Percentiles rank a stretch among this genome's conserved stretches.
Evolutionary conservation across 495 filamentous ascomycete genomes (phyloP).

Genomic region (Penicillium goetzii): DNA sequence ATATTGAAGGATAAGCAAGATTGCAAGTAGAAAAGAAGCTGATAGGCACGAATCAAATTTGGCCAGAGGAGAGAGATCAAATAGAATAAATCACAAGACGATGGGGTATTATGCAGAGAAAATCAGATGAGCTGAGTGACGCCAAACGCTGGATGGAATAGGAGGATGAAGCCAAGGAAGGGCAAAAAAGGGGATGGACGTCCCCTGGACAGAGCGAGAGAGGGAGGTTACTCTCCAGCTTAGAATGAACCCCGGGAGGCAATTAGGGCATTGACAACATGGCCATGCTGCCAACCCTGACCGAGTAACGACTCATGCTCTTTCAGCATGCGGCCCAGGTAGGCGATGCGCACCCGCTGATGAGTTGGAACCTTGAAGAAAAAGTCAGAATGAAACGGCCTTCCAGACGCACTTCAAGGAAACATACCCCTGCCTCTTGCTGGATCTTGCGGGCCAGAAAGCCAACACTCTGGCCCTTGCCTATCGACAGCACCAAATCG

Average conservation of each 20-base stretch:
- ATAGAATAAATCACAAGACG: slow-evolving; percentile 14
- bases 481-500: slow-evolving; percentile 65
- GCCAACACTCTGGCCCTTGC: slow-evolving; percentile 64
- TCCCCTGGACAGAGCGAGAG: not conserved
- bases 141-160: slow-evolving; percentile 27
- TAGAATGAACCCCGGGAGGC: slow-evolving; percentile 42
- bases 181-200: not conserved
- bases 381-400: slow-evolving; percentile 11
- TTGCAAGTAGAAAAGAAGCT: not conserved
- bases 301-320: slow-evolving; percentile 63
- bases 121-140: slow-evolving; percentile 25
- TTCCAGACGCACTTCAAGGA: not conserved
- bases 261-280: slow-evolving; percentile 81
- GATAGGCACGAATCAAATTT: not conserved
- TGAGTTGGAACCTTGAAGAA: slow-evolving; percentile 46
- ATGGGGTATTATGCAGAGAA: slow-evolving; percentile 48
- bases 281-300: slow-evolving; percentile 76
- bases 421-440: slow-evolving; percentile 67
- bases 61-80: not conserved
- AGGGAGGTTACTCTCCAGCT: not conserved
- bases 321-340: slow-evolving; percentile 77
- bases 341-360: slow-evolving; percentile 69
- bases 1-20: not conserved
- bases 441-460: slow-evolving; percentile 64
- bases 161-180: slow-evolving; percentile 8